Evolutionary conservation across 2,329 filamentous ascomycete genomes (phyloP).

Genomic region (Helotiales sp.): DNA sequence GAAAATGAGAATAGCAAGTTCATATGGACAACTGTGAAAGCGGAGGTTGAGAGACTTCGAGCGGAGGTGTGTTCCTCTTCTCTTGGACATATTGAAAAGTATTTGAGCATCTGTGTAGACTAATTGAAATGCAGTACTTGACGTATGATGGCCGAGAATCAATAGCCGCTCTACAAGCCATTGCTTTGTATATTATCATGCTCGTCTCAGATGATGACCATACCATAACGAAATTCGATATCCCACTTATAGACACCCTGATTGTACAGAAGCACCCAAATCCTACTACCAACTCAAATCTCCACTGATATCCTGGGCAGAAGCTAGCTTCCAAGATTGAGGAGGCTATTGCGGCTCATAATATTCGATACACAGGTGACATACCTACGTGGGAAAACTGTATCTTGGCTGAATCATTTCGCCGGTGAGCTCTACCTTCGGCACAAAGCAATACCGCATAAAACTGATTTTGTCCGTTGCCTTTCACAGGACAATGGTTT

Average conservation of each 20-base stretch:
- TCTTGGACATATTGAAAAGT: neutral
- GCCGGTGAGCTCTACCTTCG: conserved; percentile 11
- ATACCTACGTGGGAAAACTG: conserved; percentile 15
- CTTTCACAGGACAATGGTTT: conserved; percentile 16
- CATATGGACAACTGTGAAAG: conserved; percentile 21
- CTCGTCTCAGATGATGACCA: conserved; percentile 18
- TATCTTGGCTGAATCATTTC: conserved; percentile 18
- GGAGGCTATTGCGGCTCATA: neutral
- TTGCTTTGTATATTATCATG: conserved; percentile 20
- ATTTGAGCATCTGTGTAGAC: too few relatives aligned
- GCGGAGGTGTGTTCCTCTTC: conserved; percentile 12
- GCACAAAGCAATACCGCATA: too few relatives aligned
- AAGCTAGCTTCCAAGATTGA: neutral
- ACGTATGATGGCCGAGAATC: conserved; percentile 6
- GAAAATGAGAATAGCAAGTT: conserved; percentile 16
- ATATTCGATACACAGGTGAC: neutral
- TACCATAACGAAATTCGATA: conserved; percentile 18
- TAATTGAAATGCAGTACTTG: conserved; percentile 6
- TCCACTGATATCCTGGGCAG: neutral
- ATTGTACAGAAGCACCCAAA: conserved; percentile 7
- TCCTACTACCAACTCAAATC: neutral
- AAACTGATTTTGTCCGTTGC: neutral
- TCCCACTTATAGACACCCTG: conserved; percentile 19
- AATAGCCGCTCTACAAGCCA: conserved; percentile 23
- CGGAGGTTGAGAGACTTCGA: conserved; percentile 22